Base-by-base conservation (phyloP, 805 yeast species). In the Yarrowia bubula region DNA sequence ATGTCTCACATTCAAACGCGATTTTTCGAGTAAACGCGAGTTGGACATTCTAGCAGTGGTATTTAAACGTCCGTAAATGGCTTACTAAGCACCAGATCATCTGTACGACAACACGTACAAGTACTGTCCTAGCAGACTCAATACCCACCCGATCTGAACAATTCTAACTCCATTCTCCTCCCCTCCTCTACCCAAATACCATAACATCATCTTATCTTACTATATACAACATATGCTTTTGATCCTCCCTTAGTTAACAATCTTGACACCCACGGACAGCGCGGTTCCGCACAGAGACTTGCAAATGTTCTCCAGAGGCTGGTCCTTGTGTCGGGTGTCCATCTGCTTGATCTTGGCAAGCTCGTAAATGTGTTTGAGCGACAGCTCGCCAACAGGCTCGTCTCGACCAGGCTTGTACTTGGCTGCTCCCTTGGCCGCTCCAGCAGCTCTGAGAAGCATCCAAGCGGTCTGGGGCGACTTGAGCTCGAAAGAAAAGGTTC, bases 401-500 rank as follows among this genome's bases (percentile, higher is more conserved):
- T 58, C 64, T 55, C 69, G 67, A 68, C 75, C 75, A 69, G 86
- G 85, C 10, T 89, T 87, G 15, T 87, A 83, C 67, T 80, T 81
- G 28, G 85, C 88, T 22, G 90, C 84, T 15, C 99, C 99, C 75
- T 93, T 90, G 31, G 80, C 83, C 14, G 87, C 78, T 1, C 89
- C 89, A 9, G 93, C 91, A 6, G 96, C 96, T 72, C 90, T 87
- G 77, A 89, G 76, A 55, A 95, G 76, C 62, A 95, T 80, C 85
- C 88, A 93, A 0, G 96, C 86, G 0, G 98, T 92, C 2, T 97
- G 91, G 22, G 99, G 99, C 3, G 95, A 84, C 71, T 90, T 92
- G 80, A 90, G 80, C 70, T 89, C 96, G 74, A 95, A 95, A 1
- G 86, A 75, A 74, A 93, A 95, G 0, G 93, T 74, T 76, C 99